phyloP scores from a whole-genome alignment of 2,329 filamentous ascomycete species.

The Phaeosphaeria sp. region DNA sequence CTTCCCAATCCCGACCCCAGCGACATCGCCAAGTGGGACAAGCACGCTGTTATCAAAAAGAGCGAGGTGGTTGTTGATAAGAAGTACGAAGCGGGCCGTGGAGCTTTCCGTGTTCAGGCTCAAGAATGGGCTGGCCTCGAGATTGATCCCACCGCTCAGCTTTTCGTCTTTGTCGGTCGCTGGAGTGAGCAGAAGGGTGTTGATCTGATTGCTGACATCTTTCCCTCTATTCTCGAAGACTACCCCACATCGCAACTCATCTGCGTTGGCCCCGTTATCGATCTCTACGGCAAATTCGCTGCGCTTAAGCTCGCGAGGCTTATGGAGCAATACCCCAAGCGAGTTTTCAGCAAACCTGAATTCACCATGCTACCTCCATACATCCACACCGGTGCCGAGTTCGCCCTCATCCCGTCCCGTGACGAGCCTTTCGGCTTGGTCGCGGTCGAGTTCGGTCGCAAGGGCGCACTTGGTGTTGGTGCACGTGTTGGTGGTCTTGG shows the following conservation, averaged over 20 bases:
- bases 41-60: neutral
- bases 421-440: neutral
- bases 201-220: neutral
- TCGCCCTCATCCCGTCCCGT: neutral
- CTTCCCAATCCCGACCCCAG: neutral
- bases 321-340: neutral
- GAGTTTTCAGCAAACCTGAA: neutral
- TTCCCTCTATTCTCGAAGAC: neutral
- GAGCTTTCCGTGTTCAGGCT: neutral
- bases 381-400: neutral
- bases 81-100: neutral
- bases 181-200: slow-evolving; percentile 1
- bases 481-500: neutral
- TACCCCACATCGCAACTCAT: neutral
- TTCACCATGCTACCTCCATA: neutral
- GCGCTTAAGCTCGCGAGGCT: neutral
- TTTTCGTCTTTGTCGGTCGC: neutral
- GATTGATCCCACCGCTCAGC: neutral
- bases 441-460: neutral
- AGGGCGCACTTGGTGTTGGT: neutral
- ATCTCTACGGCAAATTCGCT: neutral
- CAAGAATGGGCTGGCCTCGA: neutral
- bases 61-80: neutral
- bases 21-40: neutral
- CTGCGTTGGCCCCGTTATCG: neutral